Conservation (phyloP, 2,329 filamentous ascomycete genomes). For the Metarhizium robertsii region DNA sequence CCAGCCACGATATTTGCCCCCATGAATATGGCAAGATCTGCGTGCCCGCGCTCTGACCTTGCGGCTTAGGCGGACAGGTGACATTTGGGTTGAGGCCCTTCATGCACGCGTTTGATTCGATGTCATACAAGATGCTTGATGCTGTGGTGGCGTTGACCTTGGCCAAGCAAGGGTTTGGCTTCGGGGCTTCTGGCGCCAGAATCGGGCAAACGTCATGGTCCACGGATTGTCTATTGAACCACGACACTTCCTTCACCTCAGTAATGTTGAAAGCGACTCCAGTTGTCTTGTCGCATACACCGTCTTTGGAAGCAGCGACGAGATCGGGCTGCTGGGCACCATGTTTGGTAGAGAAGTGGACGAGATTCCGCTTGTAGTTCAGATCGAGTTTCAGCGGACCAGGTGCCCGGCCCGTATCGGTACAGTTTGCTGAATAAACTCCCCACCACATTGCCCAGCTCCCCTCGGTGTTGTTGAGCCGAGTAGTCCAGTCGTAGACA, state of each 20-base stretch:
- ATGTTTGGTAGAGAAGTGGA: background rate
- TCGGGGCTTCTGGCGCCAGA: background rate
- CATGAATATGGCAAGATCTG: background rate
- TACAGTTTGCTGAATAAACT: background rate
- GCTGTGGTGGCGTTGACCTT: slow-evolving; percentile 3
- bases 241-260: background rate
- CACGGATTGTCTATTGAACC: background rate
- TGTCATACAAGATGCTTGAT: slow-evolving; percentile 1
- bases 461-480: background rate
- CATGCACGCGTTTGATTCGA: background rate
- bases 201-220: background rate
- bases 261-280: background rate
- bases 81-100: background rate
- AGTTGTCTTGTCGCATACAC: slow-evolving; percentile 8
- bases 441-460: background rate
- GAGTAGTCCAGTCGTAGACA: background rate
- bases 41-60: background rate
- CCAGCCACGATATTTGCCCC: background rate
- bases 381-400: background rate
- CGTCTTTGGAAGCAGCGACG: slow-evolving; percentile 5
- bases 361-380: background rate
- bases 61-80: background rate
- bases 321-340: slow-evolving; percentile 4
- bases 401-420: background rate
- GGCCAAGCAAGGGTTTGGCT: slow-evolving; percentile 3